Evolutionary conservation across 495 filamentous ascomycete species (phyloP).

Genomic region (Aspergillus kassunensis): DNA sequence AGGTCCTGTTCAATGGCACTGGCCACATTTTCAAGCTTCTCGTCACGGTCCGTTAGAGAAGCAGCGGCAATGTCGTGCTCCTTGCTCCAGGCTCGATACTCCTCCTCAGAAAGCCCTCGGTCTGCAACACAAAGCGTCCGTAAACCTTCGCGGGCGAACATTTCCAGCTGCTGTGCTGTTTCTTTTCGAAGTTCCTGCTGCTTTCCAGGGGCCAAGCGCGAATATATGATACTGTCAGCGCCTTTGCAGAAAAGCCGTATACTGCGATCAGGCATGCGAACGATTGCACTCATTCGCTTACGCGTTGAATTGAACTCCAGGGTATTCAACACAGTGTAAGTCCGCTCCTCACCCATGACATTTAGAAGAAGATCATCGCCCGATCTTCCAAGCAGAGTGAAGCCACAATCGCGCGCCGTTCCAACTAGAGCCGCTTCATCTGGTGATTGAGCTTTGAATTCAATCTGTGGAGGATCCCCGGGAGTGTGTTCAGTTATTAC

Average conservation of each 20-base stretch:
- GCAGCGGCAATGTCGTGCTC: constrained; percentile 85
- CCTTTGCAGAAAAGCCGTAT: constrained; percentile 97
- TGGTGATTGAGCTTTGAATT: constrained; percentile 96
- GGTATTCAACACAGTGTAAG: constrained; percentile 87
- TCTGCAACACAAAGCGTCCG: constrained; percentile 96
- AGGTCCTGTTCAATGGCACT: constrained; percentile 89
- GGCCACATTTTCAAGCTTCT: constrained; percentile 86
- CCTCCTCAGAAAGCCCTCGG: constrained; percentile 72
- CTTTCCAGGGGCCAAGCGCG: constrained; percentile 77
- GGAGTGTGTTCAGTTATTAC: constrained; percentile 89
- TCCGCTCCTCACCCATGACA: constrained; percentile 75
- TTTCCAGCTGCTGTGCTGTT: constrained; percentile 92
- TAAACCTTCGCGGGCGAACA: constrained; percentile 93
- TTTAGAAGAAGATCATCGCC: constrained; percentile 78
- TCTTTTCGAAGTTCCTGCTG: constrained; percentile 76
- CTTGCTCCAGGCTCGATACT: constrained; percentile 81
- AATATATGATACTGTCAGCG: constrained; percentile 96
- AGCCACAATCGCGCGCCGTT: constrained; percentile 92
- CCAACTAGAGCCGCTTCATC: constrained; percentile 95
- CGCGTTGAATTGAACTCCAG: constrained; percentile 96
- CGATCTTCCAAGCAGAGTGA: constrained; percentile 83
- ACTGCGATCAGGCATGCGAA: constrained; percentile 89
- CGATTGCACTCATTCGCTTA: constrained; percentile 98
- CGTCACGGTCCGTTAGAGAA: constrained; percentile 81
- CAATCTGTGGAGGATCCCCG: constrained; percentile 82